Base-by-base conservation (phyloP, 2,329 filamentous ascomycete species). In the Claviceps quebecensis region DNA sequence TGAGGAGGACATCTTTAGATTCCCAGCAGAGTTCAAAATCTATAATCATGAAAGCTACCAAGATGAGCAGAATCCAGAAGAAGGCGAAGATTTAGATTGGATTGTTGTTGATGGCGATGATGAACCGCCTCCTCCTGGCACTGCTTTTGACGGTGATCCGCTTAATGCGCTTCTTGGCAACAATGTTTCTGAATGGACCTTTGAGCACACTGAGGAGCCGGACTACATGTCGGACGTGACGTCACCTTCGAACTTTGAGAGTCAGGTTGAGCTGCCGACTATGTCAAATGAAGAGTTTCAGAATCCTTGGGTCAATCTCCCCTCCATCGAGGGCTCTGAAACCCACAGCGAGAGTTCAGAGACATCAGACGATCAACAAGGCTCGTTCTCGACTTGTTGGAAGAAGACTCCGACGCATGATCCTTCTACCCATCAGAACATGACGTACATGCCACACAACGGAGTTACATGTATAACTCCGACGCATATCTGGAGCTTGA, bases 371-470 rank as follows among this genome's bases (percentile, higher is more conserved):
- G 11, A 29, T 13, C 7, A 13, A 8, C 4, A 7, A 14, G 16
- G 13, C 16, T 17, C 49, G 14, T 47, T 41, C 11, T 40, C 49
- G 22, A 22, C 36, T 29, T 53, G 52, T n/a, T 14, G 51, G 41
- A 56, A 44, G 37, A 53, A 44, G 40, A 11, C 34, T 49, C 13
- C 11, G 8, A 9, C 50, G 39, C 23, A 38, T 26, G 8, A 46
- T 26, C 51, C 40, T 5, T 45, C 47, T 44, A 8, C 45, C 8
- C 16, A 23, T 14, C 56, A 61, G 4, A 60, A 65, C 52, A 68
- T 69, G 66, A 58, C 61, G 0, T 70, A 66, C 51, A 62, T 63
- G 22, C 68, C 68, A 13, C 65, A 69, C 41, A 60, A 50, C 11
- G 66, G 66, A 16, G 41, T 49, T 8, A 53, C 58, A 6, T 45